Percentiles rank a stretch among this genome's conserved stretches.
Conservation (phyloP, 176 grass and related monocot genomes). For the Lolium multiflorum region DNA sequence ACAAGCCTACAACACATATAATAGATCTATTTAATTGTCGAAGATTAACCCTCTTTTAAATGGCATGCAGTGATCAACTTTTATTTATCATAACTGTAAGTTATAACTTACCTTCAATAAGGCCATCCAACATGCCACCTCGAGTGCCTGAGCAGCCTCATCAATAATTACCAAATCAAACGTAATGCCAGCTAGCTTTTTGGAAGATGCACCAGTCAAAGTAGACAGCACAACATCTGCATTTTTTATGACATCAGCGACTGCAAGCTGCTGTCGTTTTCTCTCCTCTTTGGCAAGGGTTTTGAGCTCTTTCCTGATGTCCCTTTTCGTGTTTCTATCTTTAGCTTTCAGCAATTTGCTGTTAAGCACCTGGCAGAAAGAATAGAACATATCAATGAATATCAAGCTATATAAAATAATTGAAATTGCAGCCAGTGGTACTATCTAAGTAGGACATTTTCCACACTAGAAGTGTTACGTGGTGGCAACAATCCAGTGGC, state of each 20-base stretch:
- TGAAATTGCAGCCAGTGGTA: background rate
- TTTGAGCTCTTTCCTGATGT: constrained; percentile 92
- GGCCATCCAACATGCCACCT: constrained; percentile 95
- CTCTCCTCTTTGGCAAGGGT: constrained; percentile 90
- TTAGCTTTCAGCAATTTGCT: constrained; percentile 92
- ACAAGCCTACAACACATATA: background rate
- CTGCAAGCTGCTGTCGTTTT: constrained; percentile 88
- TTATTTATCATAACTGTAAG: constrained; percentile 18
- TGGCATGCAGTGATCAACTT: background rate
- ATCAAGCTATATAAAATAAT: constrained; percentile 15
- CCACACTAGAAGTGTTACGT: background rate
- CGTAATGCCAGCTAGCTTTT: constrained; percentile 68
- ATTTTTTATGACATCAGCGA: constrained; percentile 93
- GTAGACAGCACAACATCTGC: constrained; percentile 90
- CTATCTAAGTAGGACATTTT: constrained; percentile 8
- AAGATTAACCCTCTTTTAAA: background rate
- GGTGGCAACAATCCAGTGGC: no score
- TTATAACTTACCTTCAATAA: constrained; percentile 77
- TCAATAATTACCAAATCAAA: constrained; percentile 99
- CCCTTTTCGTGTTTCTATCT: constrained; percentile 86
- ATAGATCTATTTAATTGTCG: background rate
- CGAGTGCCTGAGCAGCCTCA: constrained; percentile 98
- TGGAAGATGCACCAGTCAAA: constrained; percentile 92
- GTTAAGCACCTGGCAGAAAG: constrained; percentile 65
- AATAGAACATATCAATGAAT: constrained; percentile 7